phyloP scores from a whole-genome alignment of 2,329 filamentous ascomycete species.

The Fusarium papillatum region DNA sequence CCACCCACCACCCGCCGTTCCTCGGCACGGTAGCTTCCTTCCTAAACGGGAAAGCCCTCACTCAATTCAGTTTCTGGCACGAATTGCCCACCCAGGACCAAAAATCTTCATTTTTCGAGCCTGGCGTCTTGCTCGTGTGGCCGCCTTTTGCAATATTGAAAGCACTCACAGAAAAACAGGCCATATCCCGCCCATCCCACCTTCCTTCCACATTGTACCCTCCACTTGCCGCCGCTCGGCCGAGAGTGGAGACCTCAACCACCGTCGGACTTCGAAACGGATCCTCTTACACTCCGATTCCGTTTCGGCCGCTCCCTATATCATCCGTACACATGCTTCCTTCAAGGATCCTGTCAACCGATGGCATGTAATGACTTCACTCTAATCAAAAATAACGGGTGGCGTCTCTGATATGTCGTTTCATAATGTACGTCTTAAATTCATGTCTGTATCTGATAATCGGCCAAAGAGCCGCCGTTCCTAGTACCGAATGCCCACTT shows the following conservation, averaged over 20 bases:
- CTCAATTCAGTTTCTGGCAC: not conserved
- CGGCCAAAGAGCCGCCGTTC: conserved; percentile 11
- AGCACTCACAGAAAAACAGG: not conserved
- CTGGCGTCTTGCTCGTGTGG: not conserved
- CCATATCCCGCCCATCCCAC: not conserved
- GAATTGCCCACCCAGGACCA: not conserved
- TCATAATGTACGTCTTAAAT: conserved; percentile 30
- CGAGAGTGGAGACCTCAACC: conserved; percentile 32
- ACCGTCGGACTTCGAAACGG: conserved; percentile 12
- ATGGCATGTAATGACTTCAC: not conserved
- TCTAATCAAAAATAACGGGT: not conserved
- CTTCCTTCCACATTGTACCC: not conserved
- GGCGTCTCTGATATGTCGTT: not conserved
- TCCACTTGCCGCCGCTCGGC: conserved; percentile 34
- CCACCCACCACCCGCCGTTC: not conserved
- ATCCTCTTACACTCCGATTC: not conserved
- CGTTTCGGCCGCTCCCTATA: not conserved
- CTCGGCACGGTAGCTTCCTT: not conserved
- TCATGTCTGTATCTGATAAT: conserved; percentile 37
- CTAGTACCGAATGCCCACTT: conserved; percentile 7
- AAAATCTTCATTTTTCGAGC: not conserved
- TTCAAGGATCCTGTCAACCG: not conserved
- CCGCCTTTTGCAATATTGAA: not conserved
- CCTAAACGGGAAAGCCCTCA: conserved; percentile 3
- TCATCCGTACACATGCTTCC: not conserved